A percentile compares a stretch with the other conserved stretches of the same genome.
These are phyloP conservation scores for Exophiala mesophila DNA, from an alignment of 2,329 filamentous ascomycete species.

Conservation along the genomic window DNA sequence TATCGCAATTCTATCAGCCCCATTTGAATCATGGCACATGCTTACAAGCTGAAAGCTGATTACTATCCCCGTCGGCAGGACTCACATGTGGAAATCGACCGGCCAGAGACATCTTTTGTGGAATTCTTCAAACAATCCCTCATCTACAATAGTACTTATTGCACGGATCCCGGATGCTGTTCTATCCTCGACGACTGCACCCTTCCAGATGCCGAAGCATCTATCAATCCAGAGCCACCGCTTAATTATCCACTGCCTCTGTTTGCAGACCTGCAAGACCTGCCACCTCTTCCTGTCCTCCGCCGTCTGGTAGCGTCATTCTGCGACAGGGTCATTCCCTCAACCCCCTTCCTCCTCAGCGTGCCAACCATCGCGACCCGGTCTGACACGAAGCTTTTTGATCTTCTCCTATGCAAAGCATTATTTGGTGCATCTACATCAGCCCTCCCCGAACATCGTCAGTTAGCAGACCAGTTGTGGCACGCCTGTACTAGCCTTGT, in stretches of 20 bases:
- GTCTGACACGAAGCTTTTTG: background rate
- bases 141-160: conserved; percentile 1
- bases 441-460: background rate
- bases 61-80: too few relatives aligned
- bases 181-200: background rate
- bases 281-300: background rate
- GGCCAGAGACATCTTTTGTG: conserved; percentile 6
- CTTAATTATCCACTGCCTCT: conserved; percentile 3
- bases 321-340: background rate
- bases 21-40: too few relatives aligned
- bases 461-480: conserved; percentile 3
- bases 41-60: too few relatives aligned
- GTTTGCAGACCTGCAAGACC: conserved; percentile 5
- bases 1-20: too few relatives aligned
- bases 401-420: conserved; percentile 4
- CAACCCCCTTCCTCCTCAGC: conserved; percentile 1
- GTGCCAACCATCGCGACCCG: background rate
- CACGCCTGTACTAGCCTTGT: conserved; percentile 1
- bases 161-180: conserved; percentile 6
- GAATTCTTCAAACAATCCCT: conserved; percentile 10
- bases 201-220: background rate
- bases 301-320: background rate
- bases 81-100: too few relatives aligned
- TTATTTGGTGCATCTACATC: conserved; percentile 4
- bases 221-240: background rate